These are phyloP conservation scores for Wickerhamiella galacta DNA, from an alignment of 805 yeast genomes.

Conservation along the genomic window DNA sequence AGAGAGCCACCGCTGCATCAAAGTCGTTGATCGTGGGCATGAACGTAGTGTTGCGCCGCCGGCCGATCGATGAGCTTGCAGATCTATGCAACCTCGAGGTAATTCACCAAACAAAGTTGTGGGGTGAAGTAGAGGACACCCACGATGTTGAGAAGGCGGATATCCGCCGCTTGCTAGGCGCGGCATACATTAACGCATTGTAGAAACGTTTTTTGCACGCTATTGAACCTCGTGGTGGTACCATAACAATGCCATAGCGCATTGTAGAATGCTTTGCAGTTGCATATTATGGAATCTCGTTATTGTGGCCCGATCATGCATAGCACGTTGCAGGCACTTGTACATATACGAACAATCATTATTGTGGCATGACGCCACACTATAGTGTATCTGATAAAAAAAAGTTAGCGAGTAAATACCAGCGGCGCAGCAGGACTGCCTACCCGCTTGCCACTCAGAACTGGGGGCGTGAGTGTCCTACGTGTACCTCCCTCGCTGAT, in stretches of 20 bases:
- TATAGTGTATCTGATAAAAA: too few species aligned
- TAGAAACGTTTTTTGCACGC: too few species aligned
- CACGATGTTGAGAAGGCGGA: conserved; percentile 96
- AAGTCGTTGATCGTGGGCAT: conserved; percentile 79
- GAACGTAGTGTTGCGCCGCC: conserved; percentile 31
- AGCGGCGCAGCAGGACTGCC: too few species aligned
- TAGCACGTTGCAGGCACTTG: too few species aligned
- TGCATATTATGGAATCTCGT: too few species aligned
- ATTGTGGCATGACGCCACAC: too few species aligned
- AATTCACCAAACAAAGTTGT: conserved; percentile 65
- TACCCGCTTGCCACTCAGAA: conserved; percentile 5
- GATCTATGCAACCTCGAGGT: conserved; percentile 68
- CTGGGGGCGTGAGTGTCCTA: conserved; percentile 11
- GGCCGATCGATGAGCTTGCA: conserved; percentile 51
- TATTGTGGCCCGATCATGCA: too few species aligned
- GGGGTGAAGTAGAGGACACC: conserved; percentile 99
- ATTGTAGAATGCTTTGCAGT: too few species aligned
- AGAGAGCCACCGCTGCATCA: conserved; percentile 70
- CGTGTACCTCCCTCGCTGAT: conserved; percentile 6
- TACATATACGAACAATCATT: too few species aligned
- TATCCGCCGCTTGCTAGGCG: conserved; percentile 61
- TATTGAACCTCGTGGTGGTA: too few species aligned
- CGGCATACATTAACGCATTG: conserved; percentile 16
- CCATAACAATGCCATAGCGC: too few species aligned
- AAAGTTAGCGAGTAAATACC: too few species aligned